phyloP scores from a whole-genome alignment of 371 early-diverging fungal genomes.

The Funneliformis caledonium region DNA sequence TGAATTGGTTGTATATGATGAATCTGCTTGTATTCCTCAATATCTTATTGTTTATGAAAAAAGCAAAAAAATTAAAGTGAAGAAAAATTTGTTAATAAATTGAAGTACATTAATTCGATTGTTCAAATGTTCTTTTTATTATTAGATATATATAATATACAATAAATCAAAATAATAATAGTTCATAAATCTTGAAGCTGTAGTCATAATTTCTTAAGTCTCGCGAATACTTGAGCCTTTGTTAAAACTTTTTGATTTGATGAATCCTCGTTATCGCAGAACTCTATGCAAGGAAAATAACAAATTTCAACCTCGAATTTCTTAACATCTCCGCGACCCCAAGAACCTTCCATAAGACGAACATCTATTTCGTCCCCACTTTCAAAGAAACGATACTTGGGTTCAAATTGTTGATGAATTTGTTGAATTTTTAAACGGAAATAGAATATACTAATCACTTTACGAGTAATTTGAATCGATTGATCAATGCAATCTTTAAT shows the following conservation, averaged over 20 bases:
- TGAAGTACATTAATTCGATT: too few relatives aligned
- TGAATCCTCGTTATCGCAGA: neutral
- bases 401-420: neutral
- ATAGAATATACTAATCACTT: neutral
- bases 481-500: neutral
- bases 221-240: slow-evolving; percentile 34
- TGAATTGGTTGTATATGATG: slow-evolving; percentile 38
- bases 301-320: slow-evolving; percentile 37
- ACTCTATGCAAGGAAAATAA: slow-evolving; percentile 22
- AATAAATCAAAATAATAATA: too few relatives aligned
- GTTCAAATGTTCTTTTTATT: neutral
- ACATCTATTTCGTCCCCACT: neutral
- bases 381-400: slow-evolving; percentile 5
- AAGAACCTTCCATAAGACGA: slow-evolving; percentile 18
- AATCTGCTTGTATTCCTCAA: slow-evolving; percentile 31
- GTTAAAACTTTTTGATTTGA: neutral
- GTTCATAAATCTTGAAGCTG: too few relatives aligned
- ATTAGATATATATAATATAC: too few relatives aligned
- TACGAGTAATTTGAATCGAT: slow-evolving; percentile 1
- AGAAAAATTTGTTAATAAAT: neutral
- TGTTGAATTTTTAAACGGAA: slow-evolving; percentile 24
- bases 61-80: neutral
- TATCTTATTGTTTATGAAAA: slow-evolving; percentile 35
- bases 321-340: neutral
- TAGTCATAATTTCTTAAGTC: neutral